A percentile compares a stretch with the other conserved stretches of the same genome.
These are phyloP conservation scores for Penicillium glabrum DNA, from an alignment of 2,329 filamentous ascomycete genomes.

Conservation along the genomic window DNA sequence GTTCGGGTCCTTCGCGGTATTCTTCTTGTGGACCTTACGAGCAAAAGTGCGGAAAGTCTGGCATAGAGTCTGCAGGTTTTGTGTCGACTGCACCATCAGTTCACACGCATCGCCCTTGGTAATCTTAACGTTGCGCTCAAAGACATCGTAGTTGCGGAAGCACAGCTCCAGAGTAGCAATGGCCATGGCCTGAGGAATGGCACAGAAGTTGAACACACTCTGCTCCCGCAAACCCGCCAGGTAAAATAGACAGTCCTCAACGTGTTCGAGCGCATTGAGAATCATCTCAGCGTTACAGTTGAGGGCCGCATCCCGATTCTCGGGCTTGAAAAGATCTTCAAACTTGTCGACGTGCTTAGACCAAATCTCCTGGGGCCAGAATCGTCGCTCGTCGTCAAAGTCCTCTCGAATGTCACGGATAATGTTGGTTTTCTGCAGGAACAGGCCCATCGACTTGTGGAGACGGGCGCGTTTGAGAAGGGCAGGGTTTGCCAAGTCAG, in stretches of 20 bases:
- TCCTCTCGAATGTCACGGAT: constrained; percentile 95
- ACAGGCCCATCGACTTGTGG: constrained; percentile 94
- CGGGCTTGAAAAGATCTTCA: constrained; percentile 82
- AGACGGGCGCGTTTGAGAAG: constrained; percentile 76
- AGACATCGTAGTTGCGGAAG: constrained; percentile 87
- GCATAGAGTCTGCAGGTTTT: constrained; percentile 80
- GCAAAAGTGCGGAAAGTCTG: constrained; percentile 77
- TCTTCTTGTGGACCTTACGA: constrained; percentile 86
- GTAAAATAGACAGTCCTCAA: constrained; percentile 95
- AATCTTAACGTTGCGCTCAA: constrained; percentile 90
- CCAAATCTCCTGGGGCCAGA: constrained; percentile 97
- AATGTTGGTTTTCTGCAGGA: constrained; percentile 98
- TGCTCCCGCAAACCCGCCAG: constrained; percentile 93
- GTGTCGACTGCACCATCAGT: constrained; percentile 88
- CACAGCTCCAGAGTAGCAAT: constrained; percentile 90
- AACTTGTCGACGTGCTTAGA: constrained; percentile 89
- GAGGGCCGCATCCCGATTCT: constrained; percentile 74
- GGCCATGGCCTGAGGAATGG: constrained; percentile 95
- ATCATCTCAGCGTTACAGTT: constrained; percentile 93
- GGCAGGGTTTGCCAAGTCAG: constrained; percentile 80
- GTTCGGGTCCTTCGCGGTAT: constrained; percentile 88
- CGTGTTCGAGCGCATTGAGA: constrained; percentile 80
- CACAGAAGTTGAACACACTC: constrained; percentile 98
- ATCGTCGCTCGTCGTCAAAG: constrained; percentile 79
- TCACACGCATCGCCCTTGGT: constrained; percentile 90